Evolutionary conservation across 2,329 filamentous ascomycete genomes (phyloP), one percentile per base, ranked within the genome.

Genomic region (Aspergillus latus): DNA sequence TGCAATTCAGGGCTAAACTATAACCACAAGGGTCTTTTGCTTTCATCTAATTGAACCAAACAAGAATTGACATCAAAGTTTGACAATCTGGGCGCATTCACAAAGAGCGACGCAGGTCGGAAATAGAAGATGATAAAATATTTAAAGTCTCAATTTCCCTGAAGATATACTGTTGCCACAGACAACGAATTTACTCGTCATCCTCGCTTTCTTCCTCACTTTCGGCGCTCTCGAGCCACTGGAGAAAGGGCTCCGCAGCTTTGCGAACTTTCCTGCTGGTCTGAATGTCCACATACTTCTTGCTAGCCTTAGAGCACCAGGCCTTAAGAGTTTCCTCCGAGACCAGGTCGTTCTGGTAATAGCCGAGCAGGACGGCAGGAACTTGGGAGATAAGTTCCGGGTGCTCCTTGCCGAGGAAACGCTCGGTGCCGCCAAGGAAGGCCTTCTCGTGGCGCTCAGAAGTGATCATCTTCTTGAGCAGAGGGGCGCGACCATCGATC

Each of bases 231-330:
- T 90, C 85, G 57, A 97, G 90, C 93, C 92, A 97, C 67, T 87
- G 89, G 70, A 97, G 83, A 84, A 99, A 99, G 62, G 90, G 88
- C 80, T 95, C 89, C 52, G 94, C 92, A 63, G 90, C 89, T 82
- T 95, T 93, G 79, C 92, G 91, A 61, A 97, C 92, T 83, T 95
- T 96, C 83, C 92, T 93, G 79, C 91, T 96, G 59, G 87, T 92
- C 58, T 87, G 73, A 59, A 95, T 77, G 73, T 97, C 93, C 66
- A 95, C 90, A 74, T 97, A 97, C 81, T 97, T 97, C 88, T 96
- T 97, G 85, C 91, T 96, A 58, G 93, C 92, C 83, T 94, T 96
- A 72, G 84, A 83, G 63, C 92, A 93, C 93, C 94, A 99, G 66
- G 88, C 88, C 76, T 88, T 89, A 72, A 96, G 85, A 13, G 92